phyloP scores from a whole-genome alignment of 1,139 yeast genomes.

The Zygosaccharomyces pseudobailii region DNA sequence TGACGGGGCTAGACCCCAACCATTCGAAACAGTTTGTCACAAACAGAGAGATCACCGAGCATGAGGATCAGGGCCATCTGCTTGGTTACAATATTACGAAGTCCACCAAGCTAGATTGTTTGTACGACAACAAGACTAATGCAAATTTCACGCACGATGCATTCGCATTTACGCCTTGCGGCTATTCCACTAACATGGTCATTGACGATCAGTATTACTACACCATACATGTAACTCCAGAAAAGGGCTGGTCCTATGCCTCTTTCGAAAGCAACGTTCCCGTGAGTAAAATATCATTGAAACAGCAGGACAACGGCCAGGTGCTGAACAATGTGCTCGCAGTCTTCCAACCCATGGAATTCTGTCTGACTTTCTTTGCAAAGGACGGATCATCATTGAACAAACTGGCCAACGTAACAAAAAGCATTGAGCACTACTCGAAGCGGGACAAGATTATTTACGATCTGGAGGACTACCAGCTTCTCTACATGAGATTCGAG shows the following conservation, averaged over 20 bases:
- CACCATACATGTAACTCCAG: conserved; percentile 94
- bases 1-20: conserved; percentile 73
- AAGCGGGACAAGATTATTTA: conserved; percentile 66
- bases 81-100: conserved; percentile 66
- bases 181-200: conserved; percentile 84
- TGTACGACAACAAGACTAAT: conserved; percentile 41
- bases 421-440: conserved; percentile 49
- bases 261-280: conserved; percentile 86
- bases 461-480: conserved; percentile 57
- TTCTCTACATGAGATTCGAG: conserved; percentile 39
- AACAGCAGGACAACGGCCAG: conserved; percentile 38
- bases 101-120: conserved; percentile 52
- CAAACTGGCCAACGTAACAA: conserved; percentile 32
- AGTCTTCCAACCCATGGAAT: conserved; percentile 71
- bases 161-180: conserved; percentile 93
- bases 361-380: conserved; percentile 61
- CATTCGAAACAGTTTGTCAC: conserved; percentile 56
- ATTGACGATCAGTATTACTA: conserved; percentile 64
- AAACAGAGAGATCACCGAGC: conserved; percentile 37
- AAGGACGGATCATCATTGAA: conserved; percentile 37
- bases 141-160: conserved; percentile 62
- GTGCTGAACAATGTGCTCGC: conserved; percentile 55
- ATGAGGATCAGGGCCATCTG: conserved; percentile 73
- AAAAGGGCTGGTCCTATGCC: conserved; percentile 90
- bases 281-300: conserved; percentile 36